A percentile compares a stretch with the other conserved stretches of the same genome.
Evolutionary conservation across 495 filamentous ascomycete genomes (phyloP).

Genomic region (Aspergillus hancockii): DNA sequence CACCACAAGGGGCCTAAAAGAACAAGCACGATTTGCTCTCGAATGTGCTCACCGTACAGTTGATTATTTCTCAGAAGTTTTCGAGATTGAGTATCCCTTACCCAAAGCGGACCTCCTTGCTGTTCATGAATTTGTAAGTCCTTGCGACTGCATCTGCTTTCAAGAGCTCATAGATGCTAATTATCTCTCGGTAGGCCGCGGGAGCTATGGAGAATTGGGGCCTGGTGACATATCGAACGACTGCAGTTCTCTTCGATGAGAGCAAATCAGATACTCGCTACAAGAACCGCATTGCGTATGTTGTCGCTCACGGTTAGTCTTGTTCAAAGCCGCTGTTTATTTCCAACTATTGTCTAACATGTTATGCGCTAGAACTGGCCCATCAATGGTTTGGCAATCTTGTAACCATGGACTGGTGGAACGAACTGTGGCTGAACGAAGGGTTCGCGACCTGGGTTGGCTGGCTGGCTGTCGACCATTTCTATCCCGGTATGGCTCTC

Average conservation of each 20-base stretch:
- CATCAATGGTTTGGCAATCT: conserved; percentile 99
- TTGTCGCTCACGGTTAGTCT: conserved; percentile 71
- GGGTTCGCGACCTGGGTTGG: conserved; percentile 98
- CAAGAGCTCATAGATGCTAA: conserved; percentile 27
- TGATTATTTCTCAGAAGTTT: conserved; percentile 92
- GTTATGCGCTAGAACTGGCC: conserved; percentile 64
- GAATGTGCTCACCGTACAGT: conserved; percentile 85
- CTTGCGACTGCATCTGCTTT: neutral
- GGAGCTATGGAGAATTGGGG: conserved; percentile 90
- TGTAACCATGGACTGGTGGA: conserved; percentile 83
- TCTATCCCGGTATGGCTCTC: conserved; percentile 66
- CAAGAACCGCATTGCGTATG: conserved; percentile 89
- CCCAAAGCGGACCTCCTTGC: conserved; percentile 94
- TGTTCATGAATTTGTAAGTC: conserved; percentile 91
- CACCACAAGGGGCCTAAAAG: conserved; percentile 85
- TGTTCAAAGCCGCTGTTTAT: neutral
- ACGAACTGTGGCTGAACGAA: conserved; percentile 94
- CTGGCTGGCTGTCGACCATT: conserved; percentile 88
- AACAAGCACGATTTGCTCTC: conserved; percentile 83
- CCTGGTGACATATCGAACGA: conserved; percentile 92
- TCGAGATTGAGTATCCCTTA: conserved; percentile 91
- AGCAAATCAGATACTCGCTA: conserved; percentile 83
- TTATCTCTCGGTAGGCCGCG: conserved; percentile 53
- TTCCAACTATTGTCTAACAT: conserved; percentile 15
- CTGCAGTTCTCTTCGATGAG: conserved; percentile 89